Percentiles rank a stretch among this genome's conserved stretches.
phyloP scores from a whole-genome alignment of 176 grass and related monocot species.

The barley (Hordeum vulgare) region MorexV3_pseudomolecules_assembly NC_058521.1:563747836-563748335 shows the following conservation, averaged over 20 bases:
- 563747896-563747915: background rate
- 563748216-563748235: conserved; percentile 10
- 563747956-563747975: background rate
- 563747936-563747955: background rate
- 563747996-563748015: background rate
- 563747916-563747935: background rate
- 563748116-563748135: background rate
- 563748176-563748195: conserved; percentile 15
- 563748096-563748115: background rate
- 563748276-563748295: background rate
- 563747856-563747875: background rate
- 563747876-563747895: background rate
- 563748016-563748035: background rate
- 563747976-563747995: background rate
- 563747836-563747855: background rate
- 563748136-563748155: conserved; percentile 4
- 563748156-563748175: conserved; percentile 1
- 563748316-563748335: conserved; percentile 4
- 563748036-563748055: background rate
- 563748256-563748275: conserved; percentile 29
- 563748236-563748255: background rate
- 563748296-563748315: background rate
- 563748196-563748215: conserved; percentile 33
- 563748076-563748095: too few relatives aligned
- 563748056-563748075: background rate